phyloP scores from a whole-genome alignment of 2,329 filamentous ascomycete species.

The Botryotinia convoluta region DNA sequence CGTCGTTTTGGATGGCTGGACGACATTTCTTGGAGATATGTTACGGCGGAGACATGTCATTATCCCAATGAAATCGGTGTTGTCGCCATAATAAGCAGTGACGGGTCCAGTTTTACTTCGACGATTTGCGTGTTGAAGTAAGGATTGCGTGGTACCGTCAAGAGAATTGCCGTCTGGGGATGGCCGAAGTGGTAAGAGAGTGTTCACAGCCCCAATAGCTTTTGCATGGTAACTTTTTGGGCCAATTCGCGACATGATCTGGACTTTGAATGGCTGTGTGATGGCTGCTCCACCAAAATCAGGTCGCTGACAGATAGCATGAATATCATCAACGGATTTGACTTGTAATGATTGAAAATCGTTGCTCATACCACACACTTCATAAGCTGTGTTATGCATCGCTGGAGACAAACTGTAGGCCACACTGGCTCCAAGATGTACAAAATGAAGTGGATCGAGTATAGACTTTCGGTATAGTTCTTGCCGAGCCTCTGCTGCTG shows the following conservation, averaged over 20 bases:
- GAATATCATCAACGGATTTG: conserved; percentile 59
- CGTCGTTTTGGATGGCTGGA: conserved; percentile 46
- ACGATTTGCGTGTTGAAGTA: conserved; percentile 44
- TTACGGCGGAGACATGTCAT: conserved; percentile 69
- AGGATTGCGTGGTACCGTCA: conserved; percentile 46
- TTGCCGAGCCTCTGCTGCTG: conserved; percentile 60
- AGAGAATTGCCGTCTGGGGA: conserved; percentile 42
- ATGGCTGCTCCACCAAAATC: conserved; percentile 71
- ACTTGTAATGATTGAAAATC: conserved; percentile 64
- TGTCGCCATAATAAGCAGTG: conserved; percentile 71
- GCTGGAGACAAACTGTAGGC: conserved; percentile 72
- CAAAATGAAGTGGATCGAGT: conserved; percentile 67
- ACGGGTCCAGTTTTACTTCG: conserved; percentile 65
- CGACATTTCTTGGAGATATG: conserved; percentile 68
- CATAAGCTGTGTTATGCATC: conserved; percentile 72
- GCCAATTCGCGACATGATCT: conserved; percentile 63
- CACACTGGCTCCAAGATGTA: conserved; percentile 71
- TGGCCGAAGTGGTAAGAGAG: conserved; percentile 64
- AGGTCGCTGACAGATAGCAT: conserved; percentile 60
- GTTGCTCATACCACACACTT: conserved; percentile 66
- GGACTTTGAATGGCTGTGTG: conserved; percentile 71
- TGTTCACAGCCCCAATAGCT: conserved; percentile 75
- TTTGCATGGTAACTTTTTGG: conserved; percentile 69
- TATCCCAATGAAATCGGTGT: conserved; percentile 81
- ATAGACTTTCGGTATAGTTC: conserved; percentile 66